Evolutionary conservation across 495 filamentous ascomycete species (phyloP), one percentile per base, ranked within the genome.

Genomic region (Talaromyces borbonicus): DNA sequence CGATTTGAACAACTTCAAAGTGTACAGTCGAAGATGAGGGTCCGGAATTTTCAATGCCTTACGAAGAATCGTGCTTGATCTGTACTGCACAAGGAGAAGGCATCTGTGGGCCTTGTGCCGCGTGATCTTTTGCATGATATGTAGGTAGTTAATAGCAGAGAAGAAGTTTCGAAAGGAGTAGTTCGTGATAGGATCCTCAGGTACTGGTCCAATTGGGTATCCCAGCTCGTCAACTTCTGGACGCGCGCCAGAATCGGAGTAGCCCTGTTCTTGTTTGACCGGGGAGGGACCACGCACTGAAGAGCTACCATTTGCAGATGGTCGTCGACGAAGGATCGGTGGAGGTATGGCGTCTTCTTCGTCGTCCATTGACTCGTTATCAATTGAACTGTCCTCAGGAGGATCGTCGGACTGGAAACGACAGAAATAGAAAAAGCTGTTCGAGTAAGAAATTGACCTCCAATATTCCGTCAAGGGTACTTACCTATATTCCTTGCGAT

Each of bases 161-260:
- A 90, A 93, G 74, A 97, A 93, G 66, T 90, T 90, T 51, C 93
- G 85, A 63, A 87, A 89, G 19, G 86, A 90, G 72, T 85, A 97
- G 52, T 80, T 79, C 6, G 85, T 95, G 50, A 96, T 89, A 19
- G 87, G 87, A 47, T 85, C 80, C 23, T 81, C 75, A 2, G 88
- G 86, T 46, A 72, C 58, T 2, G 69, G 67, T 16, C 65, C 66
- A 0, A 66, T 73, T 7, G 89, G 85, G 55, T 85, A 84, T 47
- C 87, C 89, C 19, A 95, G 69, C 58, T 95, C 89, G 63, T 95
- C 88, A 23, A 94, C 86, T 65, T 90, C 84, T 2, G 86, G 87
- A 1, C 81, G 80, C 43, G 64, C 54, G 37, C 55, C 58, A 19
- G 57, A 60, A 24, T 68, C 58, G 14, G 63, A 48, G 12, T 61